phyloP scores from a whole-genome alignment of 169 alveolate genomes.

The Plasmodium adleri region DNA sequence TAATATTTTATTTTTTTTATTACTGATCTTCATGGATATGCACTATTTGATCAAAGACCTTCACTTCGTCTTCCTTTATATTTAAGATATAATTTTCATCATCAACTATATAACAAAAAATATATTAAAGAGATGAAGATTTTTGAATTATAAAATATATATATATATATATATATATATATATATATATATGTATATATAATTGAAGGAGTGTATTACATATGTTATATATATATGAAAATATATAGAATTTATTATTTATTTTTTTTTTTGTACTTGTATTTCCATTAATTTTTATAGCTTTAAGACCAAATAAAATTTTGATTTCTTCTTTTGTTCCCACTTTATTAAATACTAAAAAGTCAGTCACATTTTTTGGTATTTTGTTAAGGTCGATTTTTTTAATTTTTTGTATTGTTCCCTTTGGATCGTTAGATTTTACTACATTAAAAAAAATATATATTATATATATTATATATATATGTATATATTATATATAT shows the following conservation, averaged over 20 bases:
- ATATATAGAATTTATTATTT: background rate
- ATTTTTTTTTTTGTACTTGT: constrained; percentile 12
- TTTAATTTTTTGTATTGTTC: constrained; percentile 50
- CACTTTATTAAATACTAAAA: constrained; percentile 53
- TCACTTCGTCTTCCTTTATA: constrained; percentile 57
- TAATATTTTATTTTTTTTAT: background rate
- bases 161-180: background rate
- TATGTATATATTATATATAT: background rate
- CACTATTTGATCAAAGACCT: constrained; percentile 53
- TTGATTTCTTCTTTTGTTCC: constrained; percentile 67
- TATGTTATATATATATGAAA: background rate
- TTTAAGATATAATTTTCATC: constrained; percentile 71
- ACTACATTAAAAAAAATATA: constrained; percentile 16
- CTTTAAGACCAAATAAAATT: constrained; percentile 74
- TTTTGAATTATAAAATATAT: background rate
- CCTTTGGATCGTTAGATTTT: constrained; percentile 43
- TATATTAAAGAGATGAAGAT: background rate
- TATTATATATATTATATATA: background rate
- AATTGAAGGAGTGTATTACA: no score
- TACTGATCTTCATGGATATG: constrained; percentile 74
- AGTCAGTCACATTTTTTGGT: constrained; percentile 63
- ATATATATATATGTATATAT: background rate
- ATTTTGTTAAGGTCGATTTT: constrained; percentile 31
- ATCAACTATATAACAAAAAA: constrained; percentile 20
- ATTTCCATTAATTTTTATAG: constrained; percentile 74